Percentiles rank a stretch among this genome's conserved stretches.
Conservation (phyloP, 306 rosid species). For the Ceratonia siliqua region DNA sequence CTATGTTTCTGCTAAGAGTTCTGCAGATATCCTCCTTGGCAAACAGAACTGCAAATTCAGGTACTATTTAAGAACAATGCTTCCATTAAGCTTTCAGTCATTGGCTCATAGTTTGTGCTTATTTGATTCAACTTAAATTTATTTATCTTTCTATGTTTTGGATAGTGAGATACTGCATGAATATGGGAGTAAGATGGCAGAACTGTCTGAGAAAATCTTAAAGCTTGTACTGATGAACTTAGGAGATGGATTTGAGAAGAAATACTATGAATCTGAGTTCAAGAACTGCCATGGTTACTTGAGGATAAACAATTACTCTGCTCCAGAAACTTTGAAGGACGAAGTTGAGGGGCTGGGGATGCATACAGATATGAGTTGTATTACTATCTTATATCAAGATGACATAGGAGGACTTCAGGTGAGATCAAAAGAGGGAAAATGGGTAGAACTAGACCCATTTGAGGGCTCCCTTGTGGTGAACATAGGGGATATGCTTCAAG, state of each 20-base stretch:
- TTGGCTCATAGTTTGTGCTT: neutral
- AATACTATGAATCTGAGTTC: conserved; percentile 63
- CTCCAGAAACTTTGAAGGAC: conserved; percentile 51
- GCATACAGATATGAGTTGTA: conserved; percentile 96
- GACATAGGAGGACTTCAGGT: conserved; percentile 89
- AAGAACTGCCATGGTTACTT: conserved; percentile 79
- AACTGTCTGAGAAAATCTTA: conserved; percentile 62
- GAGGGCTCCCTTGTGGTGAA: conserved; percentile 83
- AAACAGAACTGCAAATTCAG: conserved; percentile 64
- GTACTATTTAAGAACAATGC: conserved; percentile 36
- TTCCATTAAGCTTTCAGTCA: neutral
- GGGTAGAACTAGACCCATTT: conserved; percentile 81
- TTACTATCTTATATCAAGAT: conserved; percentile 82
- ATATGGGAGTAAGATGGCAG: conserved; percentile 85
- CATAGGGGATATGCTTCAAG: conserved; percentile 90
- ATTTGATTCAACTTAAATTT: neutral
- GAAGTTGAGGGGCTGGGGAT: conserved; percentile 90
- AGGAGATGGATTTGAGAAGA: conserved; percentile 59
- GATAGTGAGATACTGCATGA: conserved; percentile 75
- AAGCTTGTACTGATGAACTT: conserved; percentile 62
- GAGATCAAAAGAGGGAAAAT: conserved; percentile 70
- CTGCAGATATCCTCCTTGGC: conserved; percentile 60
- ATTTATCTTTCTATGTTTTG: neutral
- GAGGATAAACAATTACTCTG: conserved; percentile 77
- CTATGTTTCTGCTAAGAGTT: conserved; percentile 71